These are phyloP conservation scores for Vigna angularis DNA, from an alignment of 306 rosid genomes.

Conservation along the genomic window DNA sequence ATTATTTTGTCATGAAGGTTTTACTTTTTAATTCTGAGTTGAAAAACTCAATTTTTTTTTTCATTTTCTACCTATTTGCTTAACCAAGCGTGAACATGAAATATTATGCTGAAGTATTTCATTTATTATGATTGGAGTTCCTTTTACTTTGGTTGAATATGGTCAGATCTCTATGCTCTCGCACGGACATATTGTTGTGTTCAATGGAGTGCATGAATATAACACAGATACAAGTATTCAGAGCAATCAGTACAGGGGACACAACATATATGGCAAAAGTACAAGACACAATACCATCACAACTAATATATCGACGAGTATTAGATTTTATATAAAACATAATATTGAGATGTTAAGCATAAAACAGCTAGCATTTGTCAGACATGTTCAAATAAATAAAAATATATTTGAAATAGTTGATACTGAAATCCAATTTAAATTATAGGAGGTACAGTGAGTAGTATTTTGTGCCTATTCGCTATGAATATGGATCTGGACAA, in stretches of 20 bases:
- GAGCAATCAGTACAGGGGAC: neutral
- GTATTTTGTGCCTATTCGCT: constrained; percentile 4
- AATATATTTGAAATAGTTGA: constrained; percentile 1
- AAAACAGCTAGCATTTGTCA: neutral
- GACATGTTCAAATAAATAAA: neutral
- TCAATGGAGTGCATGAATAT: neutral
- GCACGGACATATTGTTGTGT: neutral
- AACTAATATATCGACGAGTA: neutral
- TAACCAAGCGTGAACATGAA: constrained; percentile 2
- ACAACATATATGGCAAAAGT: constrained; percentile 1
- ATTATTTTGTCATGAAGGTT: constrained; percentile 11
- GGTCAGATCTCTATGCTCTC: neutral
- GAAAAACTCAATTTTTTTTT: neutral
- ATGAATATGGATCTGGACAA: neutral
- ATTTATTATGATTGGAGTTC: neutral
- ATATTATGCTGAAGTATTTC: neutral
- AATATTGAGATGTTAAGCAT: neutral
- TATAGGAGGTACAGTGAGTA: neutral
- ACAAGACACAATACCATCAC: neutral
- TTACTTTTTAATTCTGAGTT: neutral
- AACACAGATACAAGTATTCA: neutral
- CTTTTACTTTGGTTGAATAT: constrained; percentile 2
- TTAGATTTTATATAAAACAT: neutral
- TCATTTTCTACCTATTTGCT: neutral
- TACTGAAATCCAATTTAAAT: constrained; percentile 11